Evolutionary conservation across 2,329 filamentous ascomycete genomes (phyloP), one percentile per base, ranked within the genome.

Genomic region (Trichoderma endophyticum): DNA sequence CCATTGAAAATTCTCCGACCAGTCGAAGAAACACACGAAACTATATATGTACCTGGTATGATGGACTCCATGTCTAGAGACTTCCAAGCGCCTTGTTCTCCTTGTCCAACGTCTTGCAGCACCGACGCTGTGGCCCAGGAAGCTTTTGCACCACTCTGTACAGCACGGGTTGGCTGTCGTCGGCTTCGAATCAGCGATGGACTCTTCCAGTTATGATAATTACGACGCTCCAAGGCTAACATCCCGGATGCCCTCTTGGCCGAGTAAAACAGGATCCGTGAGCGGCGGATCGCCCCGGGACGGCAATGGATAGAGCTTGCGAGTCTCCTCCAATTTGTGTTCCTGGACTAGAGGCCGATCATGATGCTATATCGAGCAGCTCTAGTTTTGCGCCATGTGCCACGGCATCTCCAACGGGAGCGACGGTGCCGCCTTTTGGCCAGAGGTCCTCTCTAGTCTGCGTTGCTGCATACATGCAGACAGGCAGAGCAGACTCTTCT

Each of bases 21-120:
- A 15, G 11, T 36, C 59, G 32, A 60, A 4, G 56, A 32, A 18
- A 12, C n/a, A 21, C 43, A 48, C 21, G 9, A 11, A 11, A 51
- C 11, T 24, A 51, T 51, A 6, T 51, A 54, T 21, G 21, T 21
- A 21, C 21, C 21, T 21, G 11, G 4, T 9, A 51, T 24, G n/a
- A 54, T 24, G 43, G 43, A 51, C 43, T 51, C 43, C 43, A 21
- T 54, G 11, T 60, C 57, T 34, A 11, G 32, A n/a, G 28, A 32
- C 28, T 34, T 26, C 34, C 56, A 36, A 36, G 34, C 15, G 34
- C 26, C 21, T 21, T 14, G 14, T 21, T n/a, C 24, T 36, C 5
- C 30, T 73, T 63, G 62, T 73, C 69, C 62, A 26, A 73, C 72
- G 68, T 71, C 69, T 60, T 28, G 72, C 72, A 73, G 70, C 61